Base-by-base conservation (phyloP, 371 early-diverging fungal species). In the Saksenaea oblongispora region DNA sequence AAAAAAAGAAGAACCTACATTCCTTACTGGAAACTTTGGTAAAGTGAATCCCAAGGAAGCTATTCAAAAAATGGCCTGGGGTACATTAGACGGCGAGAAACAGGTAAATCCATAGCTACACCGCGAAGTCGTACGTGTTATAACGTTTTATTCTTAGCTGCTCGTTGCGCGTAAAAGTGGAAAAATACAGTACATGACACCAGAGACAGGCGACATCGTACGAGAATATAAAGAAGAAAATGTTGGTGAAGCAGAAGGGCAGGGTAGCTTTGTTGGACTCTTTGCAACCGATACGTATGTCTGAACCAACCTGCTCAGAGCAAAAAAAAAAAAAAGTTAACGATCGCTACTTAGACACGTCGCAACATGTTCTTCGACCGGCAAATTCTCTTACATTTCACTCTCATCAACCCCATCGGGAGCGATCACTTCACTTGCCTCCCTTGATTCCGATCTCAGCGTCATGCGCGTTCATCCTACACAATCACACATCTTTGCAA, bases 91-190 rank as follows among this genome's bases (percentile, higher is more conserved):
- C 36, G 71, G 70, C 41, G 51, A 67, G 37, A 71, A 67, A 56
- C 54, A 71, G 69, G 70, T 79, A 82, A 60, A 68, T n/a, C 56
- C 27, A 59, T 37, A 42, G 61, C 61, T 36, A 31, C 31, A 31
- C 15, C 51, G 36, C n/a, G 10, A 36, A 39, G 31, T 14, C 55
- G 11, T 14, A 27, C 17, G 44, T 13, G 55, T 61, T 39, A 35
- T 59, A 11, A 44, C 41, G 8, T 24, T 34, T 11, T 42, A 34
- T 58, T 18, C 34, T 17, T 66, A 80, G 83, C 62, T 84, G 35
- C 76, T 89, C 14, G 86, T 87, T 15, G 92, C 87, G 13, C 80
- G 89, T 53, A 84, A 84, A 65, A 84, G 80, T 68, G 93, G 93
- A 2, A 59, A 59, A 14, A 73, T 92, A 13, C 75, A 88, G 34